A percentile compares a stretch with the other conserved stretches of the same genome.
Evolutionary conservation across 805 yeast species (phyloP).

Genomic region (Cyberlindnera euphorbiae): DNA sequence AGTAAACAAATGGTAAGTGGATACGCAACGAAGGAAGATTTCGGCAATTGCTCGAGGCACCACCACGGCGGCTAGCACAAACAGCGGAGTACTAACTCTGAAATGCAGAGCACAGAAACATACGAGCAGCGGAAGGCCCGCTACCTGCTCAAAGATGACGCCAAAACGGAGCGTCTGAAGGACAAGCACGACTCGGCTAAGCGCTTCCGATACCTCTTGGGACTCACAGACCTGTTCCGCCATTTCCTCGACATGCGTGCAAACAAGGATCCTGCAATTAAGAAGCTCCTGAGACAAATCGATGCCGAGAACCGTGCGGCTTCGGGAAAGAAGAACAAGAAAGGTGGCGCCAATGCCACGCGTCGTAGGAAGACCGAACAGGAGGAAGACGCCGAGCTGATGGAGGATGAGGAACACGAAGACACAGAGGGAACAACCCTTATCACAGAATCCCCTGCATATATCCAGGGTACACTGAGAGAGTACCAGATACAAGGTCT

Average conservation of each 20-base stretch:
- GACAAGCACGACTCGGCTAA: slow-evolving; percentile 65
- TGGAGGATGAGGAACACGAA: slow-evolving; percentile 73
- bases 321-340: slow-evolving; percentile 14
- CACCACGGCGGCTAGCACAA: not conserved
- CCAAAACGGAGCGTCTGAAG: slow-evolving; percentile 50
- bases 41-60: too few relatives aligned
- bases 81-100: not conserved
- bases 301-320: slow-evolving; percentile 43
- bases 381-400: slow-evolving; percentile 91
- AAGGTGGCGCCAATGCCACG: slow-evolving; percentile 17
- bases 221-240: slow-evolving; percentile 80
- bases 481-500: slow-evolving; percentile 94
- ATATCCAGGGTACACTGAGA: slow-evolving; percentile 70
- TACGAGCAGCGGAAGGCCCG: slow-evolving; percentile 40
- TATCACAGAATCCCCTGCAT: slow-evolving; percentile 83
- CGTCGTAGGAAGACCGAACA: slow-evolving; percentile 87
- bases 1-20: too few relatives aligned
- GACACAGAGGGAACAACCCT: slow-evolving; percentile 56
- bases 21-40: too few relatives aligned
- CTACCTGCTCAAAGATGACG: slow-evolving; percentile 48
- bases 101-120: slow-evolving; percentile 19
- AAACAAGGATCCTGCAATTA: slow-evolving; percentile 69
- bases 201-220: slow-evolving; percentile 75
- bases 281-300: slow-evolving; percentile 50
- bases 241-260: slow-evolving; percentile 83